Percentiles rank a stretch among this genome's conserved stretches.
Evolutionary conservation across 2,329 filamentous ascomycete genomes (phyloP).

Genomic region (Xylaria digitata): DNA sequence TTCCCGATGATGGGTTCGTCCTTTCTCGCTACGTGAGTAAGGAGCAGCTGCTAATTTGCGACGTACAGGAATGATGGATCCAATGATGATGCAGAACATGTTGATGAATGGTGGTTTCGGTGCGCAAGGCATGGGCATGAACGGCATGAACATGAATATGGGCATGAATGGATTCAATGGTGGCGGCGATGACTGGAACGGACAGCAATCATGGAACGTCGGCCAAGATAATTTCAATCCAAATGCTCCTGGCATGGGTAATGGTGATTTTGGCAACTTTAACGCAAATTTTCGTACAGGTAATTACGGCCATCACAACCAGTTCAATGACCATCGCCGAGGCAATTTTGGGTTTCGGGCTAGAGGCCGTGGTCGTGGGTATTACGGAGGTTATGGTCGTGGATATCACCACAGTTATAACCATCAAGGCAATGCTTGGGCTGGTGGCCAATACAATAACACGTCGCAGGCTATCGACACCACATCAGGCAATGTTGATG

Average conservation of each 20-base stretch:
- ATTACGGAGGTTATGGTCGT: conserved; percentile 64
- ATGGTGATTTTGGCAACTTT: conserved; percentile 83
- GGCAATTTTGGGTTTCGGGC: conserved; percentile 76
- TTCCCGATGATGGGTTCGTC: conserved; percentile 86
- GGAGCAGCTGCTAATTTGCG: conserved; percentile 46
- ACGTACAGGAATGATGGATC: conserved; percentile 83
- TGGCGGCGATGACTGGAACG: conserved; percentile 81
- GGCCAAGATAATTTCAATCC: conserved; percentile 90
- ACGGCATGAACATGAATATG: conserved; percentile 83
- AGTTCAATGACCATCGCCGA: conserved; percentile 82
- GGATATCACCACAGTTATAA: conserved; percentile 63
- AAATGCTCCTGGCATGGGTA: conserved; percentile 84
- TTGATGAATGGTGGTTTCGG: conserved; percentile 83
- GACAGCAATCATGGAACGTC: conserved; percentile 84
- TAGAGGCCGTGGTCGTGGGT: conserved; percentile 70
- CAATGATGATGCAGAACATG: conserved; percentile 78
- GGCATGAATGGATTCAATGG: conserved; percentile 76
- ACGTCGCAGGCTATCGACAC: conserved; percentile 42
- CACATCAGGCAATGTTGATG: conserved; percentile 52
- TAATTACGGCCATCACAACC: conserved; percentile 82
- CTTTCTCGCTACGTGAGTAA: conserved; percentile 28
- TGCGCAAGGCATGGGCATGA: conserved; percentile 79
- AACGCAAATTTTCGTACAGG: conserved; percentile 82
- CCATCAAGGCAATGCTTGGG: conserved; percentile 45
- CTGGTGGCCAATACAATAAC: conserved; percentile 43